Evolutionary conservation across 164 flowering plant species (phyloP), one percentile per base, ranked within the genome.

Genomic region (Vitis rotundifolia): DNA sequence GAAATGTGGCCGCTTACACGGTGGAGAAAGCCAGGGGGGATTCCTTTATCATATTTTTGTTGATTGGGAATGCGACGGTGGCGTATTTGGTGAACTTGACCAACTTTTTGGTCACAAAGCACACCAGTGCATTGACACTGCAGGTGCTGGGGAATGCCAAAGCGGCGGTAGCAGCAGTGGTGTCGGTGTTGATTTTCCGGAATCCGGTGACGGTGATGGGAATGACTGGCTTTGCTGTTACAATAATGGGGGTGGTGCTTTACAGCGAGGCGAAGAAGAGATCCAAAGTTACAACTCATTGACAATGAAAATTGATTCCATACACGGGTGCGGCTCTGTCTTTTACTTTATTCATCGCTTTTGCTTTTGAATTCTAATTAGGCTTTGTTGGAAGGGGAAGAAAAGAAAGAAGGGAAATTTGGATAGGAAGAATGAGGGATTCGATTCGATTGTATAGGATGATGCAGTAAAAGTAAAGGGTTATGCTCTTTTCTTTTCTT

Each of bases 171-270:
- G 98, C 98, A 2, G 98, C 98, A 0, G 85, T 89, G 5, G 98
- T 94, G 14, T 94, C 98, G 49, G 97, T 92, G 3, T 72, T 94
- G 84, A 94, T 94, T 11, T 94, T 94, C 67, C 81, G 87, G 81
- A 94, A 94, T 77, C 97, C 97, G 70, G 98, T 94, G 65, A 94
- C 92, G 1, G 85, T 83, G 68, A 92, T 94, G 98, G 98, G 98
- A 26, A 88, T 91, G 80, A 75, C 91, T 8, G 98, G 98, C 3
- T 94, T 94, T 50, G 97, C 78, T 0, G 86, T 94, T n/a, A 94
- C 98, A 0, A 73, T 92, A 8, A 88, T 92, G 95, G 98, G 98
- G 11, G 98, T 94, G 37, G 97, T 87, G 55, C 90, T 91, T 71
- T 94, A 94, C 87, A 92, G 97, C 60, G 97, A 94, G 68, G 98